Conservation (phyloP, 73 alveolate genomes). For the Symbiodinium natans region DNA sequence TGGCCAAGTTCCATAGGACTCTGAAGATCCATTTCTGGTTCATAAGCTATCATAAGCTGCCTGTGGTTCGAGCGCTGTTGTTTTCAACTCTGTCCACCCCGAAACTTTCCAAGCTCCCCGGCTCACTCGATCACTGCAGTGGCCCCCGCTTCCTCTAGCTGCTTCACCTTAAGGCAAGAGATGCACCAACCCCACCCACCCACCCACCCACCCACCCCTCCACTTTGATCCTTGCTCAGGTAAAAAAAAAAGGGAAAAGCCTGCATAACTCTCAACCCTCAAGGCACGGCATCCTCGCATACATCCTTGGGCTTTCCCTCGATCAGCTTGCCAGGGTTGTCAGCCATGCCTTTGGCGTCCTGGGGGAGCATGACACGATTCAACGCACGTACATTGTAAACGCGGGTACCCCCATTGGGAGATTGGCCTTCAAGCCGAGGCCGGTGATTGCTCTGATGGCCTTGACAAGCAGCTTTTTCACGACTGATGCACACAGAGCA, state of each 20-base stretch:
- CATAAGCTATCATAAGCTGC: too few relatives aligned
- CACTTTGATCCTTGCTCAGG: too few relatives aligned
- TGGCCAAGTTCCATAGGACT: too few relatives aligned
- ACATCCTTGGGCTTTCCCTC: conserved; percentile 94
- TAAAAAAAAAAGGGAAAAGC: too few relatives aligned
- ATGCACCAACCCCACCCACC: too few relatives aligned
- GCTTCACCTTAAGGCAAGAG: conserved; percentile 43
- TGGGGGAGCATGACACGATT: neutral
- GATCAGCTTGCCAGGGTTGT: conserved; percentile 88
- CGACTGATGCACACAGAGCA: too few relatives aligned
- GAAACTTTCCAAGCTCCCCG: too few relatives aligned
- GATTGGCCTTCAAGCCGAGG: conserved; percentile 44
- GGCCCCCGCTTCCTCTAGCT: conserved; percentile 84
- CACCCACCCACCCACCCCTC: too few relatives aligned
- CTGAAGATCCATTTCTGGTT: too few relatives aligned
- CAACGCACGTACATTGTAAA: neutral
- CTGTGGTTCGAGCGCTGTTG: too few relatives aligned
- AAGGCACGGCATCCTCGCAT: conserved; percentile 58
- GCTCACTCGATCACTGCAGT: conserved; percentile 49
- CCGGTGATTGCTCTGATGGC: conserved; percentile 63
- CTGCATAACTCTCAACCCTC: neutral
- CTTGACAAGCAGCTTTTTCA: too few relatives aligned
- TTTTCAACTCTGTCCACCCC: too few relatives aligned
- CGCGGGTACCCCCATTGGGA: neutral
- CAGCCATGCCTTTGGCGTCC: conserved; percentile 84